A percentile compares a stretch with the other conserved stretches of the same genome.
phyloP scores from a whole-genome alignment of 805 yeast genomes.

The Zygosaccharomyces bailii region DNA sequence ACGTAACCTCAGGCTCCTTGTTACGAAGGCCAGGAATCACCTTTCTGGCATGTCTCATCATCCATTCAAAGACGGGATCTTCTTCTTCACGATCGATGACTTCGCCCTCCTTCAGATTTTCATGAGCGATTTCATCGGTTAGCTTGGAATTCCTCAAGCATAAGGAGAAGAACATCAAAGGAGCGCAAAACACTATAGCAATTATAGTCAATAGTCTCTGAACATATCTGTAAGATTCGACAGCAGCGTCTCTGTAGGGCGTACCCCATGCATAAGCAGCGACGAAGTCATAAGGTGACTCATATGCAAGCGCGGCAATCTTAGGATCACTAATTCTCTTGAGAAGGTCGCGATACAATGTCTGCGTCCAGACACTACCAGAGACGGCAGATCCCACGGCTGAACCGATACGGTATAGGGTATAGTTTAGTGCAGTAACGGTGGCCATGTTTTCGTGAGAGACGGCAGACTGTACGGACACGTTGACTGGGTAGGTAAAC shows the following conservation, averaged over 20 bases:
- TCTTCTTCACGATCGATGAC: conserved; percentile 17
- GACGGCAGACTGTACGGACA: conserved; percentile 56
- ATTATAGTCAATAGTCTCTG: conserved; percentile 57
- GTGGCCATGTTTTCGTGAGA: conserved; percentile 68
- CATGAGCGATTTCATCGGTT: conserved; percentile 29
- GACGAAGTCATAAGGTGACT: conserved; percentile 51
- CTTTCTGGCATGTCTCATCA: conserved; percentile 2
- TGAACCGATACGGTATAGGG: conserved; percentile 60
- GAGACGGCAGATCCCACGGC: conserved; percentile 63
- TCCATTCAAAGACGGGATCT: conserved; percentile 26
- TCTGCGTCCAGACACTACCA: conserved; percentile 58
- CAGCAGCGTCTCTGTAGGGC: conserved; percentile 55
- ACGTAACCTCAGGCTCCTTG: not conserved
- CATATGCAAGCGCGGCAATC: conserved; percentile 47
- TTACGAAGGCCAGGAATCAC: not conserved
- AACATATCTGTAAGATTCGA: conserved; percentile 53
- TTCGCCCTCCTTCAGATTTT: conserved; percentile 29
- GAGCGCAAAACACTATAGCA: conserved; percentile 29
- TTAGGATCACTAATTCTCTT: conserved; percentile 38
- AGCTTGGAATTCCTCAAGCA: conserved; percentile 29
- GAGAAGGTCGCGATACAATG: conserved; percentile 45
- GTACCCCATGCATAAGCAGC: conserved; percentile 56
- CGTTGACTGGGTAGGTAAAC: conserved; percentile 62
- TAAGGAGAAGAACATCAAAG: conserved; percentile 25
- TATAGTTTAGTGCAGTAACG: conserved; percentile 54